A percentile compares a stretch with the other conserved stretches of the same genome.
Evolutionary conservation across 345 rosid genomes (phyloP).

Genomic region (Brassica cretica): DNA sequence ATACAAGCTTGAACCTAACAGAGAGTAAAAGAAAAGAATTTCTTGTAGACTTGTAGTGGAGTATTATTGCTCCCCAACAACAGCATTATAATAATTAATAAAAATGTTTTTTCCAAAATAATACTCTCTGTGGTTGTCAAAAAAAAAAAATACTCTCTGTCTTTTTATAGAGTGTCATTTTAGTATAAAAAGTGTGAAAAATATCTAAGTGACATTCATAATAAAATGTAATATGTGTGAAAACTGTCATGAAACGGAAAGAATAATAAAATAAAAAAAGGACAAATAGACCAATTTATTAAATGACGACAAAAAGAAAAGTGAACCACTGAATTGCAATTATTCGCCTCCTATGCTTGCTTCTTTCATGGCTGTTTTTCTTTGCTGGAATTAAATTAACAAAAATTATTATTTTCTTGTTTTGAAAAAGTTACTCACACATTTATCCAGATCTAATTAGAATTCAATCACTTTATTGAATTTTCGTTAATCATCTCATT

Average conservation of each 20-base stretch:
- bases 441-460: constrained; percentile 36
- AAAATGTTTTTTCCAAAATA: not conserved
- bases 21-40: not conserved
- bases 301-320: constrained; percentile 39
- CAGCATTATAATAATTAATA: not conserved
- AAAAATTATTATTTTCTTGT: not conserved
- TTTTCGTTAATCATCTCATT: constrained; percentile 15
- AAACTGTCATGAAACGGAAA: no score
- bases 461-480: constrained; percentile 12
- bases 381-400: constrained; percentile 20
- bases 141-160: no score
- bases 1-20: not conserved
- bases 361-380: constrained; percentile 33
- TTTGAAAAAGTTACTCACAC: constrained; percentile 28
- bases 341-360: constrained; percentile 28
- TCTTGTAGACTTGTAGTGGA: constrained; percentile 20
- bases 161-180: no score
- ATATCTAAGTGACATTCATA: no score
- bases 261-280: constrained; percentile 16
- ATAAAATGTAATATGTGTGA: no score
- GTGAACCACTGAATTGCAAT: constrained; percentile 38
- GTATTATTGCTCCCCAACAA: constrained; percentile 22
- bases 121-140: no score
- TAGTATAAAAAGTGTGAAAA: no score
- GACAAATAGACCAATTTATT: constrained; percentile 37